Conservation (phyloP, 1,284 basidiomycete species). For the Puccinia horiana region DNA sequence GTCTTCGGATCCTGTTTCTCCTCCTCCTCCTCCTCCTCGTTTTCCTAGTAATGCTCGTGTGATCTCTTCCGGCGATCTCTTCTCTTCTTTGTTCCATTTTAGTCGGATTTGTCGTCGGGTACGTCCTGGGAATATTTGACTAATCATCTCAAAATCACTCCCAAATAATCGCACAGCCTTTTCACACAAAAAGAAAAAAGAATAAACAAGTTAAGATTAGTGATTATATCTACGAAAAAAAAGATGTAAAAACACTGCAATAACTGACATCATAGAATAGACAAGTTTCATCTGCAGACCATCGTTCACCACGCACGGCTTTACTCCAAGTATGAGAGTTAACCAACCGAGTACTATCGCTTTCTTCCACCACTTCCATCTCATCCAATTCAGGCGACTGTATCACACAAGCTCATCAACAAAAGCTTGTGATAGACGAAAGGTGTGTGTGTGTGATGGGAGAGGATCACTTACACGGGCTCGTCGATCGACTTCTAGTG, state of each 20-base stretch:
- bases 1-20: neutral
- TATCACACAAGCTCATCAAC: neutral
- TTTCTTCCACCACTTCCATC: conserved; percentile 79
- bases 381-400: conserved; percentile 64
- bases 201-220: neutral
- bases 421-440: conserved; percentile 54
- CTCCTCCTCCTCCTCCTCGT: no score
- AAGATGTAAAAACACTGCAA: neutral
- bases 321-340: conserved; percentile 80
- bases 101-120: conserved; percentile 83
- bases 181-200: neutral
- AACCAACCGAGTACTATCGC: conserved; percentile 76
- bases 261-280: conserved; percentile 74
- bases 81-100: conserved; percentile 86
- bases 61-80: conserved; percentile 65
- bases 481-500: conserved; percentile 71
- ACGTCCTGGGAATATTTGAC: conserved; percentile 78
- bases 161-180: conserved; percentile 83
- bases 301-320: conserved; percentile 72
- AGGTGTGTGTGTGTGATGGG: neutral
- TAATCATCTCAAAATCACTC: conserved; percentile 87
- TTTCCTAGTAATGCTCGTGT: conserved; percentile 52
- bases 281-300: conserved; percentile 82
- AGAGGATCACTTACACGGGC: conserved; percentile 31
- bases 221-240: no score